Conservation (phyloP, 306 rosid genomes). For the Acmispon strigosus region DNA sequence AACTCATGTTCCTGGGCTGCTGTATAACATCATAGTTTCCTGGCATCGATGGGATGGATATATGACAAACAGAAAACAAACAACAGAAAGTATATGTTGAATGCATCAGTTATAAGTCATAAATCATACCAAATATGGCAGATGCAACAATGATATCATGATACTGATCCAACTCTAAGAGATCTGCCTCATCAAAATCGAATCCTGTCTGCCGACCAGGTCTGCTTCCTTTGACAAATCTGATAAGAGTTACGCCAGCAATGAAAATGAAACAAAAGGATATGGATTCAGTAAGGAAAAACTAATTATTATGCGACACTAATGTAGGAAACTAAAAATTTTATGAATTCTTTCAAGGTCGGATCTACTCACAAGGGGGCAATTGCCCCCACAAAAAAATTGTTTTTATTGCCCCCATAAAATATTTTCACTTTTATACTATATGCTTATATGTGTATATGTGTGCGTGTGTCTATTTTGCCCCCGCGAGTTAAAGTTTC, state of each 20-base stretch:
- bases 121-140: constrained; percentile 71
- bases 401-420: no score
- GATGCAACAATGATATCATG: constrained; percentile 96
- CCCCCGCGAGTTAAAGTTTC: no score
- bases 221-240: constrained; percentile 86
- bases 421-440: no score
- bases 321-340: background rate
- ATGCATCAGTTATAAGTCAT: constrained; percentile 8
- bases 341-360: background rate
- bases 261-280: constrained; percentile 13
- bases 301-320: background rate
- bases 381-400: no score
- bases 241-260: constrained; percentile 32
- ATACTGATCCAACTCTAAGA: constrained; percentile 69
- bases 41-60: constrained; percentile 29
- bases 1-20: constrained; percentile 80
- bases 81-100: background rate
- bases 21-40: constrained; percentile 94
- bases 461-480: no score
- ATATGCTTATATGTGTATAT: no score
- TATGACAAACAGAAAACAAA: constrained; percentile 31
- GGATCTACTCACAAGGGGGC: no score
- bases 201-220: constrained; percentile 86
- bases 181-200: constrained; percentile 86
- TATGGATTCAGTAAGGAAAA: constrained; percentile 12